A percentile compares a stretch with the other conserved stretches of the same genome.
Evolutionary conservation across 768 basidiomycete species (phyloP).

Genomic region (Arthromyces matolae): DNA sequence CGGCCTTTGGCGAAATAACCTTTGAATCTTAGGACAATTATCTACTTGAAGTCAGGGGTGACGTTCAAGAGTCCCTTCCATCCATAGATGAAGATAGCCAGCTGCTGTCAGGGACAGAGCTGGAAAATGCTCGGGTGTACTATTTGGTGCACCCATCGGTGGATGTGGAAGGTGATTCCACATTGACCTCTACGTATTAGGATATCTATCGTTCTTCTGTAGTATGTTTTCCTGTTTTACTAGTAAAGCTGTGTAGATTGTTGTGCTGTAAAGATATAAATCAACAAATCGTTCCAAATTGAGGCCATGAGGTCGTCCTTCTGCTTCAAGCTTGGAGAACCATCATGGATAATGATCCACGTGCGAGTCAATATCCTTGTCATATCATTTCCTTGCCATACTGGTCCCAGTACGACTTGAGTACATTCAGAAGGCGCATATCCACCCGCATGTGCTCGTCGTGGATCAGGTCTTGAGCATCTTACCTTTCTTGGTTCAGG

Average conservation of each 20-base stretch:
- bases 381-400: no score
- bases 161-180: slow-evolving; percentile 57
- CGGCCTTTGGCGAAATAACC: slow-evolving; percentile 1
- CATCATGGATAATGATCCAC: slow-evolving; percentile 6
- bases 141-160: slow-evolving; percentile 92
- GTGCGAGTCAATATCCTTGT: slow-evolving; percentile 1
- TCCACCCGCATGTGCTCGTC: no score
- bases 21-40: slow-evolving; percentile 65
- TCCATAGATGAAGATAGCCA: slow-evolving; percentile 60
- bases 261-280: slow-evolving; percentile 6
- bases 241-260: slow-evolving; percentile 3
- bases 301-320: slow-evolving; percentile 1
- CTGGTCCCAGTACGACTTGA: no score
- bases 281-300: slow-evolving; percentile 2
- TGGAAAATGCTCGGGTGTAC: slow-evolving; percentile 64
- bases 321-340: neutral
- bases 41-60: slow-evolving; percentile 78
- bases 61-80: slow-evolving; percentile 75
- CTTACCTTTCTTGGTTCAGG: no score
- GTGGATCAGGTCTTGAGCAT: neutral
- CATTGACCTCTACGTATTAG: slow-evolving; percentile 33
- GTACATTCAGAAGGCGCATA: no score
- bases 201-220: neutral
- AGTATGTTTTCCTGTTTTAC: slow-evolving; percentile 15
- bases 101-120: slow-evolving; percentile 46